These are phyloP conservation scores for Microbotryum saponariae DNA, from an alignment of 1,284 basidiomycete species.

Conservation along the genomic window DNA sequence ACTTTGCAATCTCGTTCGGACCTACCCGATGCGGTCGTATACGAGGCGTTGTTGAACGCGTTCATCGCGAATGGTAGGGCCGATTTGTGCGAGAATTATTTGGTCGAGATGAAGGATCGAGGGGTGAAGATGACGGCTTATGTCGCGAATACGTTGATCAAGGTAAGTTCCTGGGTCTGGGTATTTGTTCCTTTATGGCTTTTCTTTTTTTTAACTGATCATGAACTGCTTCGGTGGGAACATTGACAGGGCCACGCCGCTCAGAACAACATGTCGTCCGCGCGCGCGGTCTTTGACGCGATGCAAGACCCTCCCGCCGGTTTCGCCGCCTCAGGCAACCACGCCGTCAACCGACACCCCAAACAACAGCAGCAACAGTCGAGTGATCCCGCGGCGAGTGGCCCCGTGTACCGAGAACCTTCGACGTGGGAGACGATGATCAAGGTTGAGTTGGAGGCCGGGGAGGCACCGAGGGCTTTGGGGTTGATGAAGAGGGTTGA, in stretches of 20 bases:
- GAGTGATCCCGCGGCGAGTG: constrained; percentile 48
- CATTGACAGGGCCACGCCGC: constrained; percentile 58
- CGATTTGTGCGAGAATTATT: constrained; percentile 67
- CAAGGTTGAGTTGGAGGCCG: constrained; percentile 73
- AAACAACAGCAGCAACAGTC: constrained; percentile 41
- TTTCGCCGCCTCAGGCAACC: constrained; percentile 81
- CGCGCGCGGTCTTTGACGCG: constrained; percentile 73
- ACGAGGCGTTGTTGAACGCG: constrained; percentile 84
- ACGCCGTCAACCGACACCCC: constrained; percentile 51
- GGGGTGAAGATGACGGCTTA: constrained; percentile 89
- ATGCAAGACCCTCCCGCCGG: constrained; percentile 78
- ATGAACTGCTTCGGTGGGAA: background rate
- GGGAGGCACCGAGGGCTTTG: constrained; percentile 63
- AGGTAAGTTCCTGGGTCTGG: constrained; percentile 38
- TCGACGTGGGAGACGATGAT: constrained; percentile 66
- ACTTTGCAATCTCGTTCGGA: constrained; percentile 23
- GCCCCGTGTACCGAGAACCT: constrained; percentile 81
- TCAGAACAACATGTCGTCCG: constrained; percentile 59
- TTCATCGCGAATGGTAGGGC: constrained; percentile 69
- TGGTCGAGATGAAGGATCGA: constrained; percentile 55
- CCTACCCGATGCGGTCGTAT: constrained; percentile 74
- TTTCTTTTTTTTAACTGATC: background rate
- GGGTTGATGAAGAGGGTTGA: constrained; percentile 66
- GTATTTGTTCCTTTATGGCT: background rate
- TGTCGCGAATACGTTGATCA: constrained; percentile 86